These are phyloP conservation scores for Abortiporus biennis DNA, from an alignment of 1,284 basidiomycete species.

Conservation along the genomic window DNA sequence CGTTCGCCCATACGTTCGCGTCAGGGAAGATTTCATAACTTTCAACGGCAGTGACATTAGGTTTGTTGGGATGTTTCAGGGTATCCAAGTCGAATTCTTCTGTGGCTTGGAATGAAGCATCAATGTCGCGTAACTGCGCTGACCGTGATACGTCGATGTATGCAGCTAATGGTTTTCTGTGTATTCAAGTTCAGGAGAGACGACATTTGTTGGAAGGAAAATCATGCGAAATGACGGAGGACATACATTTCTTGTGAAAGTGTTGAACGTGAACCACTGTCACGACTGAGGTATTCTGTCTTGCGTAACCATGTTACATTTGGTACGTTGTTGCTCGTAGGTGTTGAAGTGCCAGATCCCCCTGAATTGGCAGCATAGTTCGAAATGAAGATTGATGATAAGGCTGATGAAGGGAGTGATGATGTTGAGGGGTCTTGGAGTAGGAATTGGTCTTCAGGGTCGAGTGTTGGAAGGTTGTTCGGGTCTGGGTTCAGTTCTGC, in stretches of 20 bases:
- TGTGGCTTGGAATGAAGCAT: slow-evolving; percentile 71
- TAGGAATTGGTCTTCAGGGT: slow-evolving; percentile 68
- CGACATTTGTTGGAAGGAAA: too few species aligned
- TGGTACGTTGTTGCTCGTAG: slow-evolving; percentile 20
- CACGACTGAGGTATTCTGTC: slow-evolving; percentile 80
- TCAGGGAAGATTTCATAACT: slow-evolving; percentile 87
- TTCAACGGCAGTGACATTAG: slow-evolving; percentile 70
- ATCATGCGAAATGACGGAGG: neutral
- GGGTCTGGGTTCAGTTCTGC: slow-evolving; percentile 67
- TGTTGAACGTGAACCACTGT: slow-evolving; percentile 42
- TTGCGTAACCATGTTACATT: slow-evolving; percentile 87
- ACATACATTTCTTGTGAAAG: slow-evolving; percentile 53
- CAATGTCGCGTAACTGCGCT: slow-evolving; percentile 80
- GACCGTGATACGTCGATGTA: slow-evolving; percentile 70
- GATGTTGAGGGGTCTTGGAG: slow-evolving; percentile 52
- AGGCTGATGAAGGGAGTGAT: slow-evolving; percentile 36
- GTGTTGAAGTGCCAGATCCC: slow-evolving; percentile 30
- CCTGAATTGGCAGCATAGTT: too few species aligned
- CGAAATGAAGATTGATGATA: slow-evolving; percentile 34
- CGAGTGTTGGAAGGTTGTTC: slow-evolving; percentile 52
- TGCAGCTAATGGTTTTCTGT: slow-evolving; percentile 43
- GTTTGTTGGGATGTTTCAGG: slow-evolving; percentile 78
- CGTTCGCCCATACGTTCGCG: slow-evolving; percentile 82
- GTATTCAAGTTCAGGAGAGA: slow-evolving; percentile 2
- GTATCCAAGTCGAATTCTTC: slow-evolving; percentile 51